Conservation (phyloP, 495 filamentous ascomycete genomes). For the Pseudevernia furfuracea region DNA sequence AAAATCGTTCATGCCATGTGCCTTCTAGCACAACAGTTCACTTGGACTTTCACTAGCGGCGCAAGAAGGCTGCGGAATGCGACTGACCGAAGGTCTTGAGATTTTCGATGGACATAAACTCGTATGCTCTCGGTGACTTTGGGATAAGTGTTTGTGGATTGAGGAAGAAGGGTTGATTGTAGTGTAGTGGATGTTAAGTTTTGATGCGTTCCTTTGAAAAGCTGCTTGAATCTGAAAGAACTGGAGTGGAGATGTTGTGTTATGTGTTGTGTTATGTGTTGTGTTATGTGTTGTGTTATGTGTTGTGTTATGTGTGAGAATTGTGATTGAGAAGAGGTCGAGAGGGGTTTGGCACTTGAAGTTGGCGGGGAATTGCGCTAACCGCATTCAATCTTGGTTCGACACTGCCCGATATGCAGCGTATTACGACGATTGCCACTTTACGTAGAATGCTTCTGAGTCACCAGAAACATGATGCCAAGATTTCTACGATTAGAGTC, state of each 20-base stretch:
- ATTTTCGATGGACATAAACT: slow-evolving; percentile 99
- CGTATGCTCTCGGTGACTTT: slow-evolving; percentile 36
- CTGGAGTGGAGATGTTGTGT: slow-evolving; percentile 8
- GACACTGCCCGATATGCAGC: not conserved
- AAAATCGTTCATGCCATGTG: not conserved
- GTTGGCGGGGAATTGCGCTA: not conserved
- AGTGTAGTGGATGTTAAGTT: slow-evolving; percentile 1
- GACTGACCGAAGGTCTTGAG: slow-evolving; percentile 96
- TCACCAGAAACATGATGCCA: not conserved
- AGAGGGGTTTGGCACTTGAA: not conserved
- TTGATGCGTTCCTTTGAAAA: slow-evolving; percentile 20
- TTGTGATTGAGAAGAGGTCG: slow-evolving; percentile 3
- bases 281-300: not conserved
- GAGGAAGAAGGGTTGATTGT: not conserved
- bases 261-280: not conserved
- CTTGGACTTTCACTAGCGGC: not conserved
- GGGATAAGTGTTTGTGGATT: slow-evolving; percentile 15
- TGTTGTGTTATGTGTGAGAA: not conserved
- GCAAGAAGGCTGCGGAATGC: not conserved
- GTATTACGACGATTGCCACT: not conserved
- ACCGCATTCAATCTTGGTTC: not conserved
- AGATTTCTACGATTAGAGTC: not conserved
- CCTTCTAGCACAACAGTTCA: not conserved
- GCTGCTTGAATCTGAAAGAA: slow-evolving; percentile 24
- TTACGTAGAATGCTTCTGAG: not conserved